Evolutionary conservation across 1,284 basidiomycete species (phyloP).

Genomic region (Cystobasidiaceae sp.): DNA sequence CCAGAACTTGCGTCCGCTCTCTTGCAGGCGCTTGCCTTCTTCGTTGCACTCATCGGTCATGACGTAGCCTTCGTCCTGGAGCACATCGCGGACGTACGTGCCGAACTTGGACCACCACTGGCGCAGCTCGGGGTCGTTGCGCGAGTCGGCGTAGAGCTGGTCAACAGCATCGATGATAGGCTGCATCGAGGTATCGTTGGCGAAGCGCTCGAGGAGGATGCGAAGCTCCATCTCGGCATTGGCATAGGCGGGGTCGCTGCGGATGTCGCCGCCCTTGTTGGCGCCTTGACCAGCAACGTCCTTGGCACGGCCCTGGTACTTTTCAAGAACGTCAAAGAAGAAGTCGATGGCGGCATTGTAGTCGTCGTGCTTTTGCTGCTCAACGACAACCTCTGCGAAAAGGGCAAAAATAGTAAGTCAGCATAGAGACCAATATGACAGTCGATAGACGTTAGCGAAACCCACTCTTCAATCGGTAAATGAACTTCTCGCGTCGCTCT

Average conservation of each 20-base stretch:
- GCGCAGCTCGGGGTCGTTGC: slow-evolving; percentile 68
- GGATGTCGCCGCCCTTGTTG: slow-evolving; percentile 50
- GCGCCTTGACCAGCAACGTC: slow-evolving; percentile 47
- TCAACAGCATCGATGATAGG: slow-evolving; percentile 67
- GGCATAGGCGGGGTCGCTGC: slow-evolving; percentile 56
- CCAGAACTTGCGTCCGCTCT: slow-evolving; percentile 66
- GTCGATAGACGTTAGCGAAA: slow-evolving; percentile 36
- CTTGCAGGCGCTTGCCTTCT: slow-evolving; percentile 21
- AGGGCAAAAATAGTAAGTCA: slow-evolving; percentile 41
- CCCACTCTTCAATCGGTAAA: slow-evolving; percentile 70
- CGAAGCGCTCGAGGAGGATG: slow-evolving; percentile 83
- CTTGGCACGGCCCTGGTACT: slow-evolving; percentile 67
- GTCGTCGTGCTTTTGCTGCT: slow-evolving; percentile 86
- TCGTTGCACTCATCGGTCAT: slow-evolving; percentile 62
- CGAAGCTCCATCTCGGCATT: slow-evolving; percentile 64
- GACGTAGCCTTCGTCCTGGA: slow-evolving; percentile 83
- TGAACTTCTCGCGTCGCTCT: slow-evolving; percentile 75
- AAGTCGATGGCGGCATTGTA: slow-evolving; percentile 61
- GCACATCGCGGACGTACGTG: slow-evolving; percentile 52
- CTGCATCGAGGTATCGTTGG: slow-evolving; percentile 63
- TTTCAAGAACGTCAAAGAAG: slow-evolving; percentile 50
- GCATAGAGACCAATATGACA: slow-evolving; percentile 43
- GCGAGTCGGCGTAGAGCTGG: slow-evolving; percentile 68
- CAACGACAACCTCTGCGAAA: slow-evolving; percentile 64
- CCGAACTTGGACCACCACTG: slow-evolving; percentile 70